phyloP scores from a whole-genome alignment of 2,329 filamentous ascomycete species.

The Onygenales sp. region DNA sequence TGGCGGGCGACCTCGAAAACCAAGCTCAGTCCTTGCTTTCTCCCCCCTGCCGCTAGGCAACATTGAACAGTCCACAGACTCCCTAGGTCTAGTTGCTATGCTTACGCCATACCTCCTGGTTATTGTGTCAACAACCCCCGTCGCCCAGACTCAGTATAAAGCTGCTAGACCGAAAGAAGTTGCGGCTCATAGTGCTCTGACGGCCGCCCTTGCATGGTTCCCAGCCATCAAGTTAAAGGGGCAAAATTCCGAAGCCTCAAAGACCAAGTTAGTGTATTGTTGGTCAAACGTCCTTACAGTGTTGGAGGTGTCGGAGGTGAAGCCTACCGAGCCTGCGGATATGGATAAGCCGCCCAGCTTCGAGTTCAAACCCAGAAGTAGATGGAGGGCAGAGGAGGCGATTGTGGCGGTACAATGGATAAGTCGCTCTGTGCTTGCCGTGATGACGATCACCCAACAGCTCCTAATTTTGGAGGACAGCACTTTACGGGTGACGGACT shows the following conservation, averaged over 20 bases:
- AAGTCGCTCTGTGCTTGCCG: constrained; percentile 80
- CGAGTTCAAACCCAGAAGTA: constrained; percentile 69
- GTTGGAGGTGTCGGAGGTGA: constrained; percentile 71
- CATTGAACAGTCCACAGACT: constrained; percentile 76
- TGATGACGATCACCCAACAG: constrained; percentile 89
- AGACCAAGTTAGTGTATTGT: constrained; percentile 85
- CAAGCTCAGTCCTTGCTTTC: constrained; percentile 90
- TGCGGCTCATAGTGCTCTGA: constrained; percentile 80
- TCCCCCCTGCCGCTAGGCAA: constrained; percentile 88
- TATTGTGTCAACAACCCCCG: constrained; percentile 91
- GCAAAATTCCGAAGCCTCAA: constrained; percentile 55
- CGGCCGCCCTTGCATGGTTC: constrained; percentile 93
- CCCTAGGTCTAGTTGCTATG: constrained; percentile 85
- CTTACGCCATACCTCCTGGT: constrained; percentile 91
- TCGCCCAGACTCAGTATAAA: constrained; percentile 95
- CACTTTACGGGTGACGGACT: constrained; percentile 82
- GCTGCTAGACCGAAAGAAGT: constrained; percentile 84
- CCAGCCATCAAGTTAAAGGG: constrained; percentile 87
- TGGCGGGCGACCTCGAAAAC: constrained; percentile 63
- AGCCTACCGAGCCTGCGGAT: constrained; percentile 47
- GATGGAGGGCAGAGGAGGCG: constrained; percentile 89
- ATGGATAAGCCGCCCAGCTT: constrained; percentile 70
- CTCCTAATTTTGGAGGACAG: constrained; percentile 87
- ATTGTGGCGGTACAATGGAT: constrained; percentile 97
- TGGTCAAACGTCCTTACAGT: constrained; percentile 98